Percentiles rank a stretch among this genome's conserved stretches.
Conservation (phyloP, 805 yeast genomes). For the Brettanomyces nanus region DNA sequence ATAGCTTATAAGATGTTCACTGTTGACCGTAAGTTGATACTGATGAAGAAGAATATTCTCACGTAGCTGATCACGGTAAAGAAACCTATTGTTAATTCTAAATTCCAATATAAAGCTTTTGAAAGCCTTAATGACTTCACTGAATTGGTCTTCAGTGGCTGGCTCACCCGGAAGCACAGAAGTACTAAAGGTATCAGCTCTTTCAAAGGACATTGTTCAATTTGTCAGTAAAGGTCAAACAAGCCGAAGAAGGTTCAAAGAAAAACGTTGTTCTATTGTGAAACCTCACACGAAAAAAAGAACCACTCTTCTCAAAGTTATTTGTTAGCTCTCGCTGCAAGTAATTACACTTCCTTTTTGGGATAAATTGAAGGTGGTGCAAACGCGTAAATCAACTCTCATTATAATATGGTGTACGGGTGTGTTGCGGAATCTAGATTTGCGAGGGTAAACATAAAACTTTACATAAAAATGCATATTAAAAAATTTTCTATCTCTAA, state of each 20-base stretch:
- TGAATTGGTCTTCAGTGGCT: constrained; percentile 50
- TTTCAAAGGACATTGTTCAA: constrained; percentile 69
- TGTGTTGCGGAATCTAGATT: no score
- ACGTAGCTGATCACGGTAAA: constrained; percentile 85
- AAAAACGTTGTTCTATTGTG: no score
- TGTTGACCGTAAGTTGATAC: constrained; percentile 63
- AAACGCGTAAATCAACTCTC: no score
- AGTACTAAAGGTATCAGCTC: constrained; percentile 66
- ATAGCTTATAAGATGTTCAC: constrained; percentile 79
- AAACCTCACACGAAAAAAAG: no score
- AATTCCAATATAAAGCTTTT: constrained; percentile 78
- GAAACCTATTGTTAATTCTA: constrained; percentile 70
- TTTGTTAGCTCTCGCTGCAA: no score
- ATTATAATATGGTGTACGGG: no score
- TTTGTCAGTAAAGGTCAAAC: no score
- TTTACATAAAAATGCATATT: neutral
- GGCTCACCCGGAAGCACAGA: constrained; percentile 84
- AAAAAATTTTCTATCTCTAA: neutral
- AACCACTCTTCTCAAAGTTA: no score
- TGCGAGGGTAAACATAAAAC: no score
- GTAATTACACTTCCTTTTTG: no score
- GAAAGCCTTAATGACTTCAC: constrained; percentile 70
- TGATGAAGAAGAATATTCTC: constrained; percentile 75
- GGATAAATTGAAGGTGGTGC: no score
- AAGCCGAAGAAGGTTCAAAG: no score